phyloP scores from a whole-genome alignment of 106 monocot genomes.

The Cymbidium sinense region DNA sequence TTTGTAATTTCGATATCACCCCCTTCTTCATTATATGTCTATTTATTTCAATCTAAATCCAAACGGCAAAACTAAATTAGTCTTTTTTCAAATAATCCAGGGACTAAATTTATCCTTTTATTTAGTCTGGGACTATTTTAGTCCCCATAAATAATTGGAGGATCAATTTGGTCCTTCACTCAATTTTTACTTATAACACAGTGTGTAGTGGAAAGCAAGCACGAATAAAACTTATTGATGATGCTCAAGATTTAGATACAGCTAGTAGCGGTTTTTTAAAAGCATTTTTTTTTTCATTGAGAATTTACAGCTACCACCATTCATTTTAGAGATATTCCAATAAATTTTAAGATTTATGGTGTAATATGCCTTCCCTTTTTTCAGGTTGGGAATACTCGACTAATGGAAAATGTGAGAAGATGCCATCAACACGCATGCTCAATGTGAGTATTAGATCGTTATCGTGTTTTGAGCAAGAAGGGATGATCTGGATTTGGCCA shows the following conservation, averaged over 20 bases:
- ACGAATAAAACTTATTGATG: background rate
- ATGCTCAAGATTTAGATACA: too few relatives aligned
- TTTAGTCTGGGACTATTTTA: too few relatives aligned
- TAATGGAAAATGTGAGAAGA: slow-evolving; percentile 98
- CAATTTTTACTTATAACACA: background rate
- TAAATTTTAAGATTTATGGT: background rate
- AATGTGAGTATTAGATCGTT: slow-evolving; percentile 65
- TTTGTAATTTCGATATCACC: too few relatives aligned
- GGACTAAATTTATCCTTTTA: too few relatives aligned
- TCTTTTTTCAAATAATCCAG: too few relatives aligned
- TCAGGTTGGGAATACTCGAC: slow-evolving; percentile 98
- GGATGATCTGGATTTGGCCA: slow-evolving; percentile 97
- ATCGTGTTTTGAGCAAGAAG: slow-evolving; percentile 90
- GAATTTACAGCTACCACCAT: background rate
- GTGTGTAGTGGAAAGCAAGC: background rate
- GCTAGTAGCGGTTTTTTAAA: too few relatives aligned
- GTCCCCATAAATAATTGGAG: too few relatives aligned
- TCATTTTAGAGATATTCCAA: background rate
- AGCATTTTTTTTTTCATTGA: too few relatives aligned
- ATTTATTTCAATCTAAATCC: too few relatives aligned
- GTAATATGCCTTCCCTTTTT: slow-evolving; percentile 1
- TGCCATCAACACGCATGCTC: slow-evolving; percentile 83
- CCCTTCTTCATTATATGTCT: too few relatives aligned
- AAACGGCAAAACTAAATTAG: too few relatives aligned
- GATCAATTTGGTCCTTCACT: too few relatives aligned